These are phyloP conservation scores for Geotrichum australiense DNA, from an alignment of 1,139 yeast species.

Conservation along the genomic window DNA sequence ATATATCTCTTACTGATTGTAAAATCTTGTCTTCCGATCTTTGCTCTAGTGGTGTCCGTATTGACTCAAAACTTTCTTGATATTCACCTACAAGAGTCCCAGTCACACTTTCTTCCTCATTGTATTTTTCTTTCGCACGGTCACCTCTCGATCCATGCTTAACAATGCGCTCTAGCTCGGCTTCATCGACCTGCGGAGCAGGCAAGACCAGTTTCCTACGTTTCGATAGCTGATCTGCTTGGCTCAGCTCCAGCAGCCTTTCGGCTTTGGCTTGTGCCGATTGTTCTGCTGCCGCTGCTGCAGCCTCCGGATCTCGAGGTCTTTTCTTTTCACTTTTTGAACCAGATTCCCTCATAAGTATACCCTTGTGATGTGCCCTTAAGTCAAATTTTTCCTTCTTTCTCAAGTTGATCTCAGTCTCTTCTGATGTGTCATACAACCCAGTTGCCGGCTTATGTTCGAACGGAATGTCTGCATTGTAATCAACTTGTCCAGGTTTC, in stretches of 20 bases:
- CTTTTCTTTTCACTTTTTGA: constrained; percentile 30
- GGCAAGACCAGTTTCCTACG: constrained; percentile 52
- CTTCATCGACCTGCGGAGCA: constrained; percentile 40
- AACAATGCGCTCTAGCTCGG: constrained; percentile 33
- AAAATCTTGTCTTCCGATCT: constrained; percentile 25
- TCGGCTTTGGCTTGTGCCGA: constrained; percentile 38
- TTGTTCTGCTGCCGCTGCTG: constrained; percentile 27
- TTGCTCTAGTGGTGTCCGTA: constrained; percentile 19
- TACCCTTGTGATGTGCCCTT: constrained; percentile 44
- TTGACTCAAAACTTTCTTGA: constrained; percentile 14
- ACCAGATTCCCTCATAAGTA: constrained; percentile 37
- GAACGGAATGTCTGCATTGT: constrained; percentile 75
- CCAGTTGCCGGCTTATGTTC: constrained; percentile 71
- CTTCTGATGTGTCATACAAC: constrained; percentile 59
- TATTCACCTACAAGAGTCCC: constrained; percentile 22
- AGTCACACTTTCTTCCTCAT: constrained; percentile 22
- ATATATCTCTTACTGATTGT: constrained; percentile 29
- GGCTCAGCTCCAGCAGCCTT: constrained; percentile 29
- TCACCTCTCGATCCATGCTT: constrained; percentile 29
- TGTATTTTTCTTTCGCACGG: constrained; percentile 21
- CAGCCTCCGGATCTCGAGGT: constrained; percentile 23
- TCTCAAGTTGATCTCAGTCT: constrained; percentile 39
- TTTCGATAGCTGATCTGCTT: constrained; percentile 40
- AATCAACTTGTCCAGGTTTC: constrained; percentile 56
- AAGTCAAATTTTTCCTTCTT: constrained; percentile 42